These are phyloP conservation scores for Rhododendron vialii DNA, from an alignment of 148 eudicot species.

Conservation along the genomic window DNA sequence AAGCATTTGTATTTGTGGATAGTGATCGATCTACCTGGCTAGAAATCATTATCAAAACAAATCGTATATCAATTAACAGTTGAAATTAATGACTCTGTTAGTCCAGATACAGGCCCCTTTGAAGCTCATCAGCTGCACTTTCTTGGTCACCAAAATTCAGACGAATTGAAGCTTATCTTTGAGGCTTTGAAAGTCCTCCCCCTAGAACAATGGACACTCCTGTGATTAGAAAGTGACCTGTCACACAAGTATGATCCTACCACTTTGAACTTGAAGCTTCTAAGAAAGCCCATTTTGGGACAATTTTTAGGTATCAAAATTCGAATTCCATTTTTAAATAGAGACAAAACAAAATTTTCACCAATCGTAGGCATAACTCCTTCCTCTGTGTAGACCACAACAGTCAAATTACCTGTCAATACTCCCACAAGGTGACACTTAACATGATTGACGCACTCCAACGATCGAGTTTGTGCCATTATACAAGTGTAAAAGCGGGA, in stretches of 20 bases:
- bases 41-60: not conserved
- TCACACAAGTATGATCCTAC: not conserved
- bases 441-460: too few relatives aligned
- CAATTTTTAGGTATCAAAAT: not conserved
- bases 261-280: not conserved
- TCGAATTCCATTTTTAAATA: not conserved
- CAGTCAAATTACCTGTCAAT: too few relatives aligned
- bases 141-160: not conserved
- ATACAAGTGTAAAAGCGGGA: too few relatives aligned
- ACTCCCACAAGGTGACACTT: too few relatives aligned
- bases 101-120: slow-evolving; percentile 9
- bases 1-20: not conserved
- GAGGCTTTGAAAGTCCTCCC: slow-evolving; percentile 8
- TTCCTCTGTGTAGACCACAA: too few relatives aligned
- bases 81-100: not conserved
- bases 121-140: not conserved
- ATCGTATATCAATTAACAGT: not conserved
- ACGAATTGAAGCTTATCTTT: not conserved
- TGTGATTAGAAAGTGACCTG: not conserved
- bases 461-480: too few relatives aligned
- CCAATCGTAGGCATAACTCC: not conserved
- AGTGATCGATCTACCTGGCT: too few relatives aligned
- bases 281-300: not conserved
- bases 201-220: not conserved
- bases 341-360: not conserved